phyloP scores from a whole-genome alignment of 2,329 filamentous ascomycete genomes.

The Botrytis deweyae region DNA sequence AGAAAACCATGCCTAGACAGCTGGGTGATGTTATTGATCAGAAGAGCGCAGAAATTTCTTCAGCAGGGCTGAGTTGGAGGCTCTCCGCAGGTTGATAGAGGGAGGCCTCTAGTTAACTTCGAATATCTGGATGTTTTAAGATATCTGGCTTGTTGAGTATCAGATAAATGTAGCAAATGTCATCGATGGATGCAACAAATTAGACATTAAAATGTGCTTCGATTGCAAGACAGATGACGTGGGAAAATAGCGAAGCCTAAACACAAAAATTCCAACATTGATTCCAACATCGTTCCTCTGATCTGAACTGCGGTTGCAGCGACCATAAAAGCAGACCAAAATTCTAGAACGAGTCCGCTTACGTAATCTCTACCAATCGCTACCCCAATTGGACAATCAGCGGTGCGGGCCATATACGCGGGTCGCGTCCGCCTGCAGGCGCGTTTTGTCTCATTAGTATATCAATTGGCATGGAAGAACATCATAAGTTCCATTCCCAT shows the following conservation, averaged over 20 bases:
- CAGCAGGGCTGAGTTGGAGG: background rate
- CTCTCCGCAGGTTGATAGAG: background rate
- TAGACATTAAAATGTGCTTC: too few species aligned
- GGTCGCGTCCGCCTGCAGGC: background rate
- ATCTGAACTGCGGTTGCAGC: background rate
- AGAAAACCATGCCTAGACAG: background rate
- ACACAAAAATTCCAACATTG: background rate
- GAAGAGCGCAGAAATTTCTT: background rate
- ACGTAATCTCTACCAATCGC: background rate
- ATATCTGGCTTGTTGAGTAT: background rate
- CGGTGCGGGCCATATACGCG: background rate
- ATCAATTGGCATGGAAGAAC: background rate
- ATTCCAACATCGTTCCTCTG: background rate
- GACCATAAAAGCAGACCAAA: background rate
- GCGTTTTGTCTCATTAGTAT: constrained; percentile 4
- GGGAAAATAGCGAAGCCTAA: background rate
- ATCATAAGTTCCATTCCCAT: background rate
- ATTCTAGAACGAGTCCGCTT: background rate
- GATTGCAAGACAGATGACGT: background rate
- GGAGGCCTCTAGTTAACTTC: background rate
- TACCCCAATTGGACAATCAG: background rate
- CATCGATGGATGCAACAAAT: background rate
- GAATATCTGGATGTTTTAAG: background rate
- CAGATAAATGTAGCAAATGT: background rate
- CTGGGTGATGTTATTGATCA: background rate